These are phyloP conservation scores for Cadophora sp. DNA, from an alignment of 2,329 filamentous ascomycete species.

Conservation along the genomic window DNA sequence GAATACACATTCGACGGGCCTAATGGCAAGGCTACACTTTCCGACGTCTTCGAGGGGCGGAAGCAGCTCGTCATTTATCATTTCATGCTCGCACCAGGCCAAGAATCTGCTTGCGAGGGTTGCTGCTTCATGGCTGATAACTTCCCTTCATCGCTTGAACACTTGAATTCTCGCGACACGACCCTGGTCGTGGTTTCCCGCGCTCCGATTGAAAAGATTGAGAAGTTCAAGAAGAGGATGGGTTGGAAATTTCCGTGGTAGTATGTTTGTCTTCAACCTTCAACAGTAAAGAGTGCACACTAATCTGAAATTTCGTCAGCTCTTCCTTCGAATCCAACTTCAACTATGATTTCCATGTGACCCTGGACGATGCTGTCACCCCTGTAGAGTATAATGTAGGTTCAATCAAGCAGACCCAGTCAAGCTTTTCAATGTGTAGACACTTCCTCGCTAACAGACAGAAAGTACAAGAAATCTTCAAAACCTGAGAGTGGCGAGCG, in stretches of 20 bases:
- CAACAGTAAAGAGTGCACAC: no score
- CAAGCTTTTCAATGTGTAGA: neutral
- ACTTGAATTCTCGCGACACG: slow-evolving; percentile 48
- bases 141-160: slow-evolving; percentile 46
- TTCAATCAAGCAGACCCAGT: slow-evolving; percentile 19
- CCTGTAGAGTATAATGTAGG: slow-evolving; percentile 36
- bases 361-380: slow-evolving; percentile 41
- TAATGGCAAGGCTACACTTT: slow-evolving; percentile 38
- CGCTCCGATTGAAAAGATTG: slow-evolving; percentile 47
- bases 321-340: slow-evolving; percentile 47
- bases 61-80: slow-evolving; percentile 52
- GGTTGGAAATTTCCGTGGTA: slow-evolving; percentile 52
- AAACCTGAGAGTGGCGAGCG: slow-evolving; percentile 41
- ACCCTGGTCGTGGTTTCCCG: slow-evolving; percentile 50
- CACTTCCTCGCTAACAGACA: neutral
- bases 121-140: slow-evolving; percentile 50
- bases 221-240: slow-evolving; percentile 47
- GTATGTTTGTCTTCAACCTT: neutral
- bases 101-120: slow-evolving; percentile 47
- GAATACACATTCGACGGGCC: slow-evolving; percentile 47
- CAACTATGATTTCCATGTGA: slow-evolving; percentile 50
- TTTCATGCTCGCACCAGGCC: slow-evolving; percentile 52
- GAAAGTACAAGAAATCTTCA: slow-evolving; percentile 11
- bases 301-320: neutral
- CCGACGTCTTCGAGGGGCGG: slow-evolving; percentile 45